Base-by-base conservation (phyloP, 2,329 filamentous ascomycete genomes). In the Plenodomus biglobosus region DNA sequence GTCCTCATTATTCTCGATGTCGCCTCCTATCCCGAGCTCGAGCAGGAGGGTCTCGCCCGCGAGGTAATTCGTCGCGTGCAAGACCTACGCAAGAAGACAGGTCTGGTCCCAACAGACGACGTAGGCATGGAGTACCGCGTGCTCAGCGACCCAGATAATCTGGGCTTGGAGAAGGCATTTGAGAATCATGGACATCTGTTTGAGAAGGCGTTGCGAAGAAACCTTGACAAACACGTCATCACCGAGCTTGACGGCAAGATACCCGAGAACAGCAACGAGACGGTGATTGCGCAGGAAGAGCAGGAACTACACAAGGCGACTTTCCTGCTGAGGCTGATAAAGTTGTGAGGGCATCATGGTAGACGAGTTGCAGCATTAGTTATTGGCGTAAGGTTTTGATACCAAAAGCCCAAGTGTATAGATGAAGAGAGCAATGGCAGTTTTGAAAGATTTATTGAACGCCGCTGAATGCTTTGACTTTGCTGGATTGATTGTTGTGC, bases 41-140 rank as follows among this genome's bases (percentile, higher is more conserved):
- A 87, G 39, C 84, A 92, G 57, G 92, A 97, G 72, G 94, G 92
- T 45, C 75, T 99, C 44, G 92, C 89, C 1, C 83, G 94, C 63
- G 94, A 97, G 73, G 87, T 99, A 57, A 88, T 99, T 77, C 88
- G 95, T 72, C 86, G 92, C 35, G 88, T 99, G 18, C 94, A 99
- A 75, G 84, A 89, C 59, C 79, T 97, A 54, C 85, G 94, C 58
- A 99, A 99, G 83, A 94, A 94, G 78, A 92, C 92, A 7, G 90
- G 90, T 0, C 79, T 99, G 43, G 84, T 92, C 55, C 85, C 91
- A 1, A 97, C 92, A 0, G 94, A 99, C 66, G 94, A 97, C 66
- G 86, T 99, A 54, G 89, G 87, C 75, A 96, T 99, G 88, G 88
- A 95, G 72, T 97, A 96, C 75, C 80, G 80, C 48, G 84, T 97